A percentile compares a stretch with the other conserved stretches of the same genome.
These are phyloP conservation scores for Apiospora sp. DNA, from an alignment of 2,329 filamentous ascomycete genomes.

Conservation along the genomic window DNA sequence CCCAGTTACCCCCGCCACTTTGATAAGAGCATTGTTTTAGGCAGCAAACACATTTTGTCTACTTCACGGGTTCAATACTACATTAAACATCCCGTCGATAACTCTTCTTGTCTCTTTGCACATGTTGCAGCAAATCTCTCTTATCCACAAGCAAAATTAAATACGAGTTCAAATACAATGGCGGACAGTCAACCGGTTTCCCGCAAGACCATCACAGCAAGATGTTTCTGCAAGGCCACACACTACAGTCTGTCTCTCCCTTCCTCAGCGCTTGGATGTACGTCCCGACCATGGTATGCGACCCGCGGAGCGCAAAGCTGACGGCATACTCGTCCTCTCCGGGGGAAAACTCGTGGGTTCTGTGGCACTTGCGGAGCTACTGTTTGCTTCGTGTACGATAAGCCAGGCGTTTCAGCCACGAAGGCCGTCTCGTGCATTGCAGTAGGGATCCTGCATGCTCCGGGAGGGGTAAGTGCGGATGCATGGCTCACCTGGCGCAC, in stretches of 20 bases:
- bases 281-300: slow-evolving; percentile 47
- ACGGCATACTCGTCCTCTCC: slow-evolving; percentile 51
- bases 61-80: no score
- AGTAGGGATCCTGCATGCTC: slow-evolving; percentile 53
- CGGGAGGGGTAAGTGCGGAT: slow-evolving; percentile 52
- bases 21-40: no score
- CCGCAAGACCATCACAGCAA: background rate
- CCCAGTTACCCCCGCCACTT: no score
- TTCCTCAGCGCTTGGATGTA: slow-evolving; percentile 49
- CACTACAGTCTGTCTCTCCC: slow-evolving; percentile 23
- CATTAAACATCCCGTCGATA: no score
- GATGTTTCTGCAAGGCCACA: slow-evolving; percentile 24
- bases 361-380: slow-evolving; percentile 57
- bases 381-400: slow-evolving; percentile 45
- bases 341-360: slow-evolving; percentile 50
- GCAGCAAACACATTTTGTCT: no score
- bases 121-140: no score
- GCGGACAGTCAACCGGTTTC: background rate
- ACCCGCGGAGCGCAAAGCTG: slow-evolving; percentile 49
- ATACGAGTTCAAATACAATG: background rate
- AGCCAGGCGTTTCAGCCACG: slow-evolving; percentile 39
- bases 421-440: slow-evolving; percentile 51
- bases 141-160: no score
- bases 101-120: no score
- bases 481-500: slow-evolving; percentile 57